phyloP scores from a whole-genome alignment of 2,329 filamentous ascomycete species.

The Magnaporthales sp. region DNA sequence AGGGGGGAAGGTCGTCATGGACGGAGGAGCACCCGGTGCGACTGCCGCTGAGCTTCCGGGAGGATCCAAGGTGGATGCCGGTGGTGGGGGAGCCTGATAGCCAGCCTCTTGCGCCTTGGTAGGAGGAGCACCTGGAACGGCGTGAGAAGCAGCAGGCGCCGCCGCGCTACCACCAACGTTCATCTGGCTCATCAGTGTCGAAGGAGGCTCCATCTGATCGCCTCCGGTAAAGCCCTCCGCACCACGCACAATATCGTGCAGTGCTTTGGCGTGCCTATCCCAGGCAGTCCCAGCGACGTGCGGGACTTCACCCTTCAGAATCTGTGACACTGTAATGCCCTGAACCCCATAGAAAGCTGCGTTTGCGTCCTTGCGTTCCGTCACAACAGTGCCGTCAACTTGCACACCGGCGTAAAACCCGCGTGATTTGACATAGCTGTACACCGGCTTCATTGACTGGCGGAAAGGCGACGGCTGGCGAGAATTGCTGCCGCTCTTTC shows the following conservation, averaged over 20 bases:
- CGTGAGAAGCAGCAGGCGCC: not conserved
- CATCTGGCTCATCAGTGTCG: conserved; percentile 8
- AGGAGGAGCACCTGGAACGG: not conserved
- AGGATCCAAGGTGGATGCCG: not conserved
- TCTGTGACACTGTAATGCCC: conserved; percentile 32
- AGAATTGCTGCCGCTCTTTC: conserved; percentile 5
- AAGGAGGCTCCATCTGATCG: conserved; percentile 3
- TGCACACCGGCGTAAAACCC: conserved; percentile 84
- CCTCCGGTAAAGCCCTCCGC: conserved; percentile 22
- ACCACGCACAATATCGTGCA: conserved; percentile 25
- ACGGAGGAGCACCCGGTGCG: not conserved
- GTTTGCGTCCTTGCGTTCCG: conserved; percentile 83
- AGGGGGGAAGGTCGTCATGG: not conserved
- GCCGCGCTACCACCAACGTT: conserved; percentile 6
- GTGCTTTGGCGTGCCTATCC: conserved; percentile 21
- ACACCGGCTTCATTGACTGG: conserved; percentile 32
- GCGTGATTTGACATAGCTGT: conserved; percentile 74
- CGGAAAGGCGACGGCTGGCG: conserved; percentile 14
- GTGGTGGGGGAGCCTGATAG: not conserved
- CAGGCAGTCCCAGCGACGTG: conserved; percentile 15
- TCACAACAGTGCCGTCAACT: conserved; percentile 78
- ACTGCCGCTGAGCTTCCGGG: not conserved
- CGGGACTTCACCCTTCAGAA: conserved; percentile 35
- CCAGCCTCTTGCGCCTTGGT: conserved; percentile 1
- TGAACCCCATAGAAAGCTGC: conserved; percentile 72